Conservation (phyloP, 352 stramenopile species). For the Phytopythium oedochilum region DNA sequence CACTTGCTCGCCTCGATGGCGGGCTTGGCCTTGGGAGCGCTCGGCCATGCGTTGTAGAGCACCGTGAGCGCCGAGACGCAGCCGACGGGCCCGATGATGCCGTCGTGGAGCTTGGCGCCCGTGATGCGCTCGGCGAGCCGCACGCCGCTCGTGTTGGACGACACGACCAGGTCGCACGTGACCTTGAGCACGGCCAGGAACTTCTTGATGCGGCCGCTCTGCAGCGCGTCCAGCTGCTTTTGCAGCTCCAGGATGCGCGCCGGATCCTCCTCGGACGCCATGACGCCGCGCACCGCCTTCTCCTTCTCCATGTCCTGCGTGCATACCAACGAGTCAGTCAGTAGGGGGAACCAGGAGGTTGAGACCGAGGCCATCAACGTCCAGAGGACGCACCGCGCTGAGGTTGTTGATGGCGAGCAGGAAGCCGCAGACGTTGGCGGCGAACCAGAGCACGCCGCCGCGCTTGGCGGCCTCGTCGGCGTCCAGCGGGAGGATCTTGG, state of each 20-base stretch:
- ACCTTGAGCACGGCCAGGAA: slow-evolving; percentile 80
- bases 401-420: slow-evolving; percentile 64
- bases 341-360: too few relatives aligned
- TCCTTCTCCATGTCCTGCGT: slow-evolving; percentile 66
- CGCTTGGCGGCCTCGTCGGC: slow-evolving; percentile 55
- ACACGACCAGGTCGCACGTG: slow-evolving; percentile 82
- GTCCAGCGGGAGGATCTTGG: slow-evolving; percentile 65
- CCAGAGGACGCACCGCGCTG: slow-evolving; percentile 25
- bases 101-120: slow-evolving; percentile 79
- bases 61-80: slow-evolving; percentile 79
- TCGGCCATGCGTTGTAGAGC: slow-evolving; percentile 83
- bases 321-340: too few relatives aligned
- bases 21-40: slow-evolving; percentile 19
- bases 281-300: slow-evolving; percentile 66
- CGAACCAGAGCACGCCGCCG: slow-evolving; percentile 82
- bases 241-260: slow-evolving; percentile 47
- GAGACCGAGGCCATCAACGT: too few relatives aligned
- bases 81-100: slow-evolving; percentile 73
- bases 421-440: slow-evolving; percentile 77
- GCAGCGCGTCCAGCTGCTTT: slow-evolving; percentile 53
- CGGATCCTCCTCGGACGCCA: slow-evolving; percentile 62
- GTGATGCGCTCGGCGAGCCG: slow-evolving; percentile 72
- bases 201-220: slow-evolving; percentile 71
- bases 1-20: slow-evolving; percentile 15
- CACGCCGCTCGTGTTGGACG: slow-evolving; percentile 79